A percentile compares a stretch with the other conserved stretches of the same genome.
These are phyloP conservation scores for Eucalyptus guilfoylei DNA, from an alignment of 345 rosid genomes.

Conservation along the genomic window DNA sequence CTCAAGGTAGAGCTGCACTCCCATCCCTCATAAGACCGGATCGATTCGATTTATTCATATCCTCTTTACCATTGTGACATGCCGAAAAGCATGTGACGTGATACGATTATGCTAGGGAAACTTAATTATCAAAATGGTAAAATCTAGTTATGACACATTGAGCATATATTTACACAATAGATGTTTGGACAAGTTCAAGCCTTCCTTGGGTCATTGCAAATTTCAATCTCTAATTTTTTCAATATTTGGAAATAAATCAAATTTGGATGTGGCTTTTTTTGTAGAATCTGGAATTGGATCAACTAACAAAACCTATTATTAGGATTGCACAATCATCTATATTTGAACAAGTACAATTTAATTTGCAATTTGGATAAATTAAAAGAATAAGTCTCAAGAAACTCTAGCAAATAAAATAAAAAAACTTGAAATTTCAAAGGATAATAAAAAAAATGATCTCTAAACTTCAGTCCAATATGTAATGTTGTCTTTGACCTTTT, in stretches of 20 bases:
- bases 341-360: neutral
- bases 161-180: neutral
- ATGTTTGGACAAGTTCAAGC: neutral
- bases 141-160: neutral
- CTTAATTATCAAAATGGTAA: too few species aligned
- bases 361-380: neutral
- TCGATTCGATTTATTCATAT: accelerated
- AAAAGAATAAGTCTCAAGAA: neutral
- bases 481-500: too few species aligned
- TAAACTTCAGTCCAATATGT: accelerated
- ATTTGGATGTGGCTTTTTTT: neutral
- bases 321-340: neutral
- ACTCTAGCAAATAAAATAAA: neutral
- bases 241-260: neutral
- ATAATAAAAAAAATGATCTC: too few species aligned
- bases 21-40: accelerated
- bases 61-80: too few species aligned
- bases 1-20: accelerated
- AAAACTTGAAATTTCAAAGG: neutral
- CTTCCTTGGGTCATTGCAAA: neutral
- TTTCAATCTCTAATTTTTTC: neutral
- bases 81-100: accelerated
- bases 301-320: neutral
- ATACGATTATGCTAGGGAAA: accelerated
- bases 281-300: neutral